Evolutionary conservation across 169 alveolate genomes (phyloP).

Genomic region (Plasmodium vivax): DNA sequence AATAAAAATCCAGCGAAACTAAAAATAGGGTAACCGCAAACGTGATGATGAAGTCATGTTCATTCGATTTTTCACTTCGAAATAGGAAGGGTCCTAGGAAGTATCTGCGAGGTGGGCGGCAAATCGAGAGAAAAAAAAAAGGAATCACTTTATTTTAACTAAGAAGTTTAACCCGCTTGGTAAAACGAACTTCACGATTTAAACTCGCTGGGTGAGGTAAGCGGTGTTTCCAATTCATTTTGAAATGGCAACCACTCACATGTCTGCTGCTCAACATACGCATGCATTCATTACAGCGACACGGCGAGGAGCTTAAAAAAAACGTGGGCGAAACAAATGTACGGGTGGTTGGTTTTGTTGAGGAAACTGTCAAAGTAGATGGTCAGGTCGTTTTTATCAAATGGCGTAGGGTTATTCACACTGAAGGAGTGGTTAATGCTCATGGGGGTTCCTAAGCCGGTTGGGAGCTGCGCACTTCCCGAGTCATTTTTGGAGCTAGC

Average conservation of each 20-base stretch:
- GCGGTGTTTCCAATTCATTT: not conserved
- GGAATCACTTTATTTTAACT: not conserved
- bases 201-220: not conserved
- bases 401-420: not conserved
- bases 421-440: slow-evolving; percentile 10
- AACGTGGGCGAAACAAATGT: slow-evolving; percentile 55
- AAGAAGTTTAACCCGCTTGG: not conserved
- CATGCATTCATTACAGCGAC: slow-evolving; percentile 13
- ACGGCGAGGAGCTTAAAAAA: slow-evolving; percentile 37
- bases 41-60: slow-evolving; percentile 67
- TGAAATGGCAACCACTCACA: not conserved
- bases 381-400: slow-evolving; percentile 8
- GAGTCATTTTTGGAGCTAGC: not conserved
- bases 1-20: slow-evolving; percentile 72
- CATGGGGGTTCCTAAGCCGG: not conserved
- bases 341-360: slow-evolving; percentile 54
- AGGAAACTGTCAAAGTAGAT: slow-evolving; percentile 9
- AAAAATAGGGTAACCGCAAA: slow-evolving; percentile 68
- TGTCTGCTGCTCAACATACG: not conserved
- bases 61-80: slow-evolving; percentile 50
- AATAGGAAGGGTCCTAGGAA: slow-evolving; percentile 63
- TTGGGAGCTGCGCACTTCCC: not conserved
- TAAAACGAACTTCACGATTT: not conserved
- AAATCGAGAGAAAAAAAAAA: not conserved
- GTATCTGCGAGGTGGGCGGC: slow-evolving; percentile 37